These are phyloP conservation scores for Rhododendron griersonianum DNA, from an alignment of 148 eudicot genomes.

Conservation along the genomic window DNA sequence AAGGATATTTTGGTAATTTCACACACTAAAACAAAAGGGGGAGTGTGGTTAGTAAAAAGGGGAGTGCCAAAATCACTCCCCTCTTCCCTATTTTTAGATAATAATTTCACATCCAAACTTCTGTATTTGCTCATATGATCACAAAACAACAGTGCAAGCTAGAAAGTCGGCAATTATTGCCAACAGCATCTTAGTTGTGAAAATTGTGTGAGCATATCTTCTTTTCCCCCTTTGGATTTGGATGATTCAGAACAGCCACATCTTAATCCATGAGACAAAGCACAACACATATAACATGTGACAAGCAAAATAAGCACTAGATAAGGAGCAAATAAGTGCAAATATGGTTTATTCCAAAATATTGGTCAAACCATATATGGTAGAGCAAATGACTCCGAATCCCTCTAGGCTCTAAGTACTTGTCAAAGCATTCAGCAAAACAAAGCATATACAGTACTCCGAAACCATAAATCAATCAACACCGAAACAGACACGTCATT, in stretches of 20 bases:
- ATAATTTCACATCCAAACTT: background rate
- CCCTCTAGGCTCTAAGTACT: background rate
- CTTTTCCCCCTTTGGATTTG: background rate
- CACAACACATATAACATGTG: background rate
- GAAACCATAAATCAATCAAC: background rate
- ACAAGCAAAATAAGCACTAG: background rate
- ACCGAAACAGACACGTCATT: background rate
- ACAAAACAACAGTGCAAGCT: background rate
- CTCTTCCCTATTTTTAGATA: background rate
- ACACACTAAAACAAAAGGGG: no score
- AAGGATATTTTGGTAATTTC: no score
- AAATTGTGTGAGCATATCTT: background rate
- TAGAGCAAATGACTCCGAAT: background rate
- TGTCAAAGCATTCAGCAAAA: background rate
- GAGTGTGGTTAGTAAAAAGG: no score
- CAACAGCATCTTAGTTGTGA: background rate
- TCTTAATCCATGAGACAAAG: background rate
- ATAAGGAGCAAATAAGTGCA: background rate
- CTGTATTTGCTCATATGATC: background rate
- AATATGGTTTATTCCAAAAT: background rate
- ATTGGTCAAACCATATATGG: background rate
- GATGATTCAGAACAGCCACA: background rate
- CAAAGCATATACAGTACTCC: background rate
- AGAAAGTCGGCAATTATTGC: background rate
- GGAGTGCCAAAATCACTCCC: no score